Evolutionary conservation across 2,329 filamentous ascomycete species (phyloP).

Genomic region (Albophoma yamanashiensis): DNA sequence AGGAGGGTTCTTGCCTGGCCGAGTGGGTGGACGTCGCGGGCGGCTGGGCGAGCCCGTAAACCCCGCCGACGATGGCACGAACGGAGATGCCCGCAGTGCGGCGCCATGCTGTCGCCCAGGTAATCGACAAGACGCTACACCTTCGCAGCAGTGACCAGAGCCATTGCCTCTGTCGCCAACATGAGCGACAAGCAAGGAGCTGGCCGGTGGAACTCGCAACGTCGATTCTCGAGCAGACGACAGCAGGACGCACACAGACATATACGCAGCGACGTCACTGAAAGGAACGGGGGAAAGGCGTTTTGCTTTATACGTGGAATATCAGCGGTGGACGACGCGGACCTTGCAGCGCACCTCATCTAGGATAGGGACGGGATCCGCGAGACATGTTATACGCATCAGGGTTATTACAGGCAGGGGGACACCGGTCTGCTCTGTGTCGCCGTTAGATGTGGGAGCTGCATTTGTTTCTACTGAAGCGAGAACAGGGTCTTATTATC

Average conservation of each 20-base stretch:
- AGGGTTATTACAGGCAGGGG: constrained; percentile 2
- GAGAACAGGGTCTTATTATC: constrained; percentile 5
- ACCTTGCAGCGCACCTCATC: constrained; percentile 3
- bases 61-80: background rate
- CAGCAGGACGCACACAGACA: background rate
- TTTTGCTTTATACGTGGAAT: constrained; percentile 6
- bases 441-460: constrained; percentile 8
- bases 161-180: background rate
- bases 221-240: background rate
- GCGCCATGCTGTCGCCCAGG: background rate
- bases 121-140: background rate
- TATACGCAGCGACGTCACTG: constrained; percentile 5
- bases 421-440: constrained; percentile 2
- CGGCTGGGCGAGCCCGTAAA: constrained; percentile 61
- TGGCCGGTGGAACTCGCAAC: background rate
- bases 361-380: constrained; percentile 5
- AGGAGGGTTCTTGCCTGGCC: constrained; percentile 85
- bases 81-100: background rate
- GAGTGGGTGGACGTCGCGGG: constrained; percentile 98
- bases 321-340: constrained; percentile 3
- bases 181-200: background rate
- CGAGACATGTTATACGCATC: constrained; percentile 6
- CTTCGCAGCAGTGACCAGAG: background rate
- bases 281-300: constrained; percentile 4
- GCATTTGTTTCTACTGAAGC: constrained; percentile 7